These are phyloP conservation scores for Clitopilus hobsonii DNA, from an alignment of 768 basidiomycete genomes.

Conservation along the genomic window DNA sequence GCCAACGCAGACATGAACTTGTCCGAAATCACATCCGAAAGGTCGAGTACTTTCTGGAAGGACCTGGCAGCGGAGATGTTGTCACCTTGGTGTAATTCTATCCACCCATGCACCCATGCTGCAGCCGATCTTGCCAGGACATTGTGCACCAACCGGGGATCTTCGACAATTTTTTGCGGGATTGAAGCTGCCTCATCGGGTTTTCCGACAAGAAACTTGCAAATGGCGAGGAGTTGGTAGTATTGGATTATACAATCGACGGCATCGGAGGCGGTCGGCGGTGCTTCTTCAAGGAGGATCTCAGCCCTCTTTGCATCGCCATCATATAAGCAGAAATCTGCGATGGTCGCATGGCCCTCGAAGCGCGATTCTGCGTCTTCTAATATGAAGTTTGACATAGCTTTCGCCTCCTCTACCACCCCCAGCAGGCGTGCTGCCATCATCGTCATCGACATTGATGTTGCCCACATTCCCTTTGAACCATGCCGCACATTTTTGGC, in stretches of 20 bases:
- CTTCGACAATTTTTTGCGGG: neutral
- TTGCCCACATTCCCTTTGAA: neutral
- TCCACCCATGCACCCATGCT: neutral
- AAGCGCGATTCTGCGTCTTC: neutral
- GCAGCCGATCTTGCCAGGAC: neutral
- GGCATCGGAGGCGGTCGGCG: neutral
- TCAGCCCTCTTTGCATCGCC: neutral
- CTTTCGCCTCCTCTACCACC: neutral
- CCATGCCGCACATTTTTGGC: neutral
- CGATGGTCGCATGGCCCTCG: neutral
- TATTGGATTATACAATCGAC: neutral
- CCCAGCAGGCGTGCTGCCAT: neutral
- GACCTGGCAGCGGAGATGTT: neutral
- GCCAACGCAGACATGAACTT: neutral
- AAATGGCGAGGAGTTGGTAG: neutral
- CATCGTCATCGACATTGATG: neutral
- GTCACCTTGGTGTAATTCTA: neutral
- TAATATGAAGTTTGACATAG: neutral
- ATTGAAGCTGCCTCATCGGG: neutral
- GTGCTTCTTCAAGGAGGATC: neutral
- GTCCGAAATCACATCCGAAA: neutral
- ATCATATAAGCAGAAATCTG: neutral
- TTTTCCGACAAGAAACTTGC: neutral
- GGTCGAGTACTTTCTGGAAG: neutral
- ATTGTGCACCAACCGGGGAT: neutral